A percentile compares a stretch with the other conserved stretches of the same genome.
Evolutionary conservation across 345 rosid genomes (phyloP).

Genomic region (Odontarrhena argentea): DNA sequence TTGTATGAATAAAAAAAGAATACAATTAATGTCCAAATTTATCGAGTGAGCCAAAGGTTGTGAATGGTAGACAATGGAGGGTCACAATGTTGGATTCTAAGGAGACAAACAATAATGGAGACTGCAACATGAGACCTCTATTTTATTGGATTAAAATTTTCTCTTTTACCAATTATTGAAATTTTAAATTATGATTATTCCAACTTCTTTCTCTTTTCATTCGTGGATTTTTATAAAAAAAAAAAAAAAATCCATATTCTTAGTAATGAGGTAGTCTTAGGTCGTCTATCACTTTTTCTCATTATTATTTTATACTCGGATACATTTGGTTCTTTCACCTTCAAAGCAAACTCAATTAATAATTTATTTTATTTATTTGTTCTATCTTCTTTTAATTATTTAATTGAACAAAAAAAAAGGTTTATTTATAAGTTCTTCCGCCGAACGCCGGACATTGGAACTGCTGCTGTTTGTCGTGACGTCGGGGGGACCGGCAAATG

Average conservation of each 20-base stretch:
- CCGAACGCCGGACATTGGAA: slow-evolving; percentile 50
- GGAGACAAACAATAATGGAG: slow-evolving; percentile 65
- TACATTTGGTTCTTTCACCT: slow-evolving; percentile 31
- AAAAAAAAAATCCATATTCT: slow-evolving; percentile 16
- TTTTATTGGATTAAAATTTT: slow-evolving; percentile 26
- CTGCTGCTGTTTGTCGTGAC: slow-evolving; percentile 41
- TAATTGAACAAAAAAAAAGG: background rate
- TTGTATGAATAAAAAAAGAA: background rate
- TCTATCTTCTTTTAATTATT: slow-evolving; percentile 3
- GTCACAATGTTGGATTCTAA: slow-evolving; percentile 52
- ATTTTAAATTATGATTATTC: slow-evolving; percentile 3
- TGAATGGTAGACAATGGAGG: slow-evolving; percentile 57
- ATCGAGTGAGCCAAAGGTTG: slow-evolving; percentile 26
- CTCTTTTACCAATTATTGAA: slow-evolving; percentile 2
- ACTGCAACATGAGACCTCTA: slow-evolving; percentile 40
- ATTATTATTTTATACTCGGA: slow-evolving; percentile 27
- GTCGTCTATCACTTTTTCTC: slow-evolving; percentile 33
- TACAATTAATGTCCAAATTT: slow-evolving; percentile 13
- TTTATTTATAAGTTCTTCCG: slow-evolving; percentile 38
- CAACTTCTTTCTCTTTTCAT: slow-evolving; percentile 29
- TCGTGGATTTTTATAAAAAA: slow-evolving; percentile 22
- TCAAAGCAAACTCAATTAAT: slow-evolving; percentile 29
- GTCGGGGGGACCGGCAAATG: slow-evolving; percentile 21
- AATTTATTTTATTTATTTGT: background rate
- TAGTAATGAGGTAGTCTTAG: slow-evolving; percentile 39